A percentile compares a stretch with the other conserved stretches of the same genome.
Evolutionary conservation across 768 basidiomycete species (phyloP).

Genomic region (Mrakia hoshinonis): DNA sequence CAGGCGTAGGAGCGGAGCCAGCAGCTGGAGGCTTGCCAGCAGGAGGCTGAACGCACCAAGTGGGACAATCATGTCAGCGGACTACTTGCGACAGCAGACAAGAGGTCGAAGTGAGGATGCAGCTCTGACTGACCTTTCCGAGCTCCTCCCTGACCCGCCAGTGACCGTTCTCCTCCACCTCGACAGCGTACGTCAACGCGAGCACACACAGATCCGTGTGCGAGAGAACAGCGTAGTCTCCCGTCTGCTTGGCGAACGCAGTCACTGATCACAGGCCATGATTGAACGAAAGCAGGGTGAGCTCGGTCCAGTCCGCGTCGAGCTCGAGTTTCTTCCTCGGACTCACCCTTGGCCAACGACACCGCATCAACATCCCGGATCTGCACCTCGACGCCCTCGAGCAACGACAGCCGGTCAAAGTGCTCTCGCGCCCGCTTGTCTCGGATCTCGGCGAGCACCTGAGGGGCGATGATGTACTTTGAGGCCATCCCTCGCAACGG

Average conservation of each 20-base stretch:
- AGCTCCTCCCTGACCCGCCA: slow-evolving; percentile 35
- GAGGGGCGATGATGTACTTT: slow-evolving; percentile 76
- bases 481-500: slow-evolving; percentile 83
- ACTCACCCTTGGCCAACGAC: slow-evolving; percentile 32
- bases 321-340: background rate
- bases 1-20: background rate
- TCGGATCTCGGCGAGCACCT: slow-evolving; percentile 80
- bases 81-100: background rate
- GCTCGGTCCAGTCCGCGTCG: background rate
- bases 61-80: background rate
- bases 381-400: slow-evolving; percentile 65
- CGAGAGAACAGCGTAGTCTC: slow-evolving; percentile 87
- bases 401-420: slow-evolving; percentile 65
- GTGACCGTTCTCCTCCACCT: slow-evolving; percentile 47
- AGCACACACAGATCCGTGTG: slow-evolving; percentile 82
- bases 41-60: slow-evolving; percentile 4
- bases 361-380: slow-evolving; percentile 61
- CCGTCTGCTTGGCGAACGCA: slow-evolving; percentile 86
- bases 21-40: slow-evolving; percentile 19
- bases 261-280: slow-evolving; percentile 74
- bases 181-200: slow-evolving; percentile 73
- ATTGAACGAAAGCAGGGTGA: background rate
- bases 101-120: background rate
- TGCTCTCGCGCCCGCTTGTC: slow-evolving; percentile 81
- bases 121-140: slow-evolving; percentile 32